Conservation (phyloP, 2,329 filamentous ascomycete species). For the Alternaria sp. region DNA sequence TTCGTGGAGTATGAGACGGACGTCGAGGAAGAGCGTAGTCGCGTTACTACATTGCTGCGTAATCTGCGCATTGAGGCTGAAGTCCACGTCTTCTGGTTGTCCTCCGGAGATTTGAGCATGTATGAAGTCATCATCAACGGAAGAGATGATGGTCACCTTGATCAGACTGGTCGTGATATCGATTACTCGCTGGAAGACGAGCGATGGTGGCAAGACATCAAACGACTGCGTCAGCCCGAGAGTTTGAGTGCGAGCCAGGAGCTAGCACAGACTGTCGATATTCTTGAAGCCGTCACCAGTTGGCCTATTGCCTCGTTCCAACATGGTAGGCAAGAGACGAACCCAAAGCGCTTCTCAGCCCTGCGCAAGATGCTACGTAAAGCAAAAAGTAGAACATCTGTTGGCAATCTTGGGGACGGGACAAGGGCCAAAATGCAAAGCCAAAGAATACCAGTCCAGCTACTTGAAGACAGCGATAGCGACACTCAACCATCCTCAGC, state of each 20-base stretch:
- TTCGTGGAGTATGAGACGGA: slow-evolving; percentile 91
- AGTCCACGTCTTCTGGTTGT: slow-evolving; percentile 80
- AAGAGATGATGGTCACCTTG: slow-evolving; percentile 55
- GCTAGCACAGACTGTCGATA: slow-evolving; percentile 52
- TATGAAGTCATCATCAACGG: slow-evolving; percentile 82
- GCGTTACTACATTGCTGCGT: slow-evolving; percentile 76
- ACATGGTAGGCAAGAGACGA: slow-evolving; percentile 54
- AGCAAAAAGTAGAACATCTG: slow-evolving; percentile 60
- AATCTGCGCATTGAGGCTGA: slow-evolving; percentile 83
- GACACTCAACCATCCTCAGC: slow-evolving; percentile 31
- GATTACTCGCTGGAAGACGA: slow-evolving; percentile 72
- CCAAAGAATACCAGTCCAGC: slow-evolving; percentile 70
- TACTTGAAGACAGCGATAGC: slow-evolving; percentile 53
- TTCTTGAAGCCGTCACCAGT: slow-evolving; percentile 52
- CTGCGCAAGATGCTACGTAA: slow-evolving; percentile 68
- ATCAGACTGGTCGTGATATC: slow-evolving; percentile 66
- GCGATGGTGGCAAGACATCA: slow-evolving; percentile 83
- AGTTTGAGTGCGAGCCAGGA: slow-evolving; percentile 52
- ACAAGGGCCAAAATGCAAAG: slow-evolving; percentile 78
- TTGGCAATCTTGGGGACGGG: slow-evolving; percentile 57
- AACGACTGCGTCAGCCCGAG: slow-evolving; percentile 53
- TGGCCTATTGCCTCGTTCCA: slow-evolving; percentile 63
- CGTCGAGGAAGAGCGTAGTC: slow-evolving; percentile 75
- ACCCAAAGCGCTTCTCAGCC: slow-evolving; percentile 61
- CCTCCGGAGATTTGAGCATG: slow-evolving; percentile 72